A percentile compares a stretch with the other conserved stretches of the same genome.
Conservation (phyloP, 257 asterid species). For the Nicotiana obtusifolia region DNA sequence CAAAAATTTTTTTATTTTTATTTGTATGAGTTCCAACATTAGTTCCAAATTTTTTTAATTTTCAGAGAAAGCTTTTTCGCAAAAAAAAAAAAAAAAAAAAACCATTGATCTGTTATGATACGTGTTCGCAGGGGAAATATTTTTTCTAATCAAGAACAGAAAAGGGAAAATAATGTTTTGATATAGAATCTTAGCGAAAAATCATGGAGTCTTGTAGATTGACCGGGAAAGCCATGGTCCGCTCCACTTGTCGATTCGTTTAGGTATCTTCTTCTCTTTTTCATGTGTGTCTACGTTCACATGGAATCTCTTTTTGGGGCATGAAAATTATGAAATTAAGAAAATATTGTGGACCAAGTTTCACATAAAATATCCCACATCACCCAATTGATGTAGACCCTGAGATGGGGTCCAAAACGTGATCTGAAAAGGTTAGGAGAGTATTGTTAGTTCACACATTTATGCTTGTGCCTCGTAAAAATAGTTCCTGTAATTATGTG, state of each 20-base stretch:
- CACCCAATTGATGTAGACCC: not conserved
- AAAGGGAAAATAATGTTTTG: not conserved
- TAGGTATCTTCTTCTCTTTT: not conserved
- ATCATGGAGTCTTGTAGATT: not conserved
- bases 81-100: too few relatives aligned
- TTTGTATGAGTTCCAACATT: too few relatives aligned
- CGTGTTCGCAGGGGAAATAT: not conserved
- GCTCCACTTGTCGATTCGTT: not conserved
- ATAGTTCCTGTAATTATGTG: not conserved
- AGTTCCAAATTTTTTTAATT: too few relatives aligned
- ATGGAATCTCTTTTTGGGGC: not conserved
- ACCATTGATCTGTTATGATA: not conserved
- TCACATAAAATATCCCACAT: not conserved
- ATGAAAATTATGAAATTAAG: not conserved
- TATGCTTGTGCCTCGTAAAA: not conserved
- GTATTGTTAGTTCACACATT: not conserved
- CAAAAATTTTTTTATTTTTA: too few relatives aligned
- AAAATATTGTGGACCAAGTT: not conserved
- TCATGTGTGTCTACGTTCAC: not conserved
- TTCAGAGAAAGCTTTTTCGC: too few relatives aligned
- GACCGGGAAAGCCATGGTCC: not conserved
- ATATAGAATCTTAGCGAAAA: too few relatives aligned
- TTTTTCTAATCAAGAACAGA: not conserved
- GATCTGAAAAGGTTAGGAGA: not conserved
- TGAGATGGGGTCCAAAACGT: not conserved